A percentile compares a stretch with the other conserved stretches of the same genome.
Conservation (phyloP, 2,329 filamentous ascomycete species). For the Diplodia scrobiculata region DNA sequence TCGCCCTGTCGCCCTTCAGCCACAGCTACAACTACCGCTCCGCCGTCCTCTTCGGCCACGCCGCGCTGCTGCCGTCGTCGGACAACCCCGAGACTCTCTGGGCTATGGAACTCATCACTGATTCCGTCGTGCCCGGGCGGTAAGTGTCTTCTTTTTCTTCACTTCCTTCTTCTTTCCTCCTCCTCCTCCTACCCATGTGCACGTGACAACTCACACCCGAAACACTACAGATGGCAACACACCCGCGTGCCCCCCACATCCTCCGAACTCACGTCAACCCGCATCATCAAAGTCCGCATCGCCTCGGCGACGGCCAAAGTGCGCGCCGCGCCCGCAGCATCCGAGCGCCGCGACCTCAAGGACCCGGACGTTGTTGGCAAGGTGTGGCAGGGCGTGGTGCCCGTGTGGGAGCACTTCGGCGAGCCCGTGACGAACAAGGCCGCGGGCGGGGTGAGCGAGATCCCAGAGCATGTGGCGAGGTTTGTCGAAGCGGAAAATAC, state of each 20-base stretch:
- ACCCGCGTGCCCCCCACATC: conserved; percentile 69
- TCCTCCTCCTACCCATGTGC: too few relatives aligned
- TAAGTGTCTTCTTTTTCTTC: not conserved
- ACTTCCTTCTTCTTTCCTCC: too few relatives aligned
- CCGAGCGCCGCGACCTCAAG: conserved; percentile 59
- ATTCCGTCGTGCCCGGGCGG: conserved; percentile 68
- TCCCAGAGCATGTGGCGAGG: conserved; percentile 64
- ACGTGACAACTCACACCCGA: not conserved
- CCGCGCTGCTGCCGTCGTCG: conserved; percentile 56
- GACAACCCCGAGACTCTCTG: conserved; percentile 50
- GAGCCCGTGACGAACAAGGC: conserved; percentile 56
- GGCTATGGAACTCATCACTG: conserved; percentile 77
- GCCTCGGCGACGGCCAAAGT: conserved; percentile 75
- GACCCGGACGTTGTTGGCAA: conserved; percentile 52
- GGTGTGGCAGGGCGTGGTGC: conserved; percentile 64
- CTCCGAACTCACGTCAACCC: conserved; percentile 74
- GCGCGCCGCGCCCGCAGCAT: conserved; percentile 64
- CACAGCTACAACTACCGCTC: conserved; percentile 89
- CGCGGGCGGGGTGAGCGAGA: conserved; percentile 60
- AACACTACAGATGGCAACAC: conserved; percentile 57
- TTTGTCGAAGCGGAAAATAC: conserved; percentile 56
- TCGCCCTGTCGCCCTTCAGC: conserved; percentile 75
- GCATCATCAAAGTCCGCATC: conserved; percentile 69
- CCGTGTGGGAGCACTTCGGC: conserved; percentile 66
- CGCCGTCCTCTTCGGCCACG: conserved; percentile 75